Evolutionary conservation across 2,329 filamentous ascomycete species (phyloP).

Genomic region (Penicillium sumatraense): DNA sequence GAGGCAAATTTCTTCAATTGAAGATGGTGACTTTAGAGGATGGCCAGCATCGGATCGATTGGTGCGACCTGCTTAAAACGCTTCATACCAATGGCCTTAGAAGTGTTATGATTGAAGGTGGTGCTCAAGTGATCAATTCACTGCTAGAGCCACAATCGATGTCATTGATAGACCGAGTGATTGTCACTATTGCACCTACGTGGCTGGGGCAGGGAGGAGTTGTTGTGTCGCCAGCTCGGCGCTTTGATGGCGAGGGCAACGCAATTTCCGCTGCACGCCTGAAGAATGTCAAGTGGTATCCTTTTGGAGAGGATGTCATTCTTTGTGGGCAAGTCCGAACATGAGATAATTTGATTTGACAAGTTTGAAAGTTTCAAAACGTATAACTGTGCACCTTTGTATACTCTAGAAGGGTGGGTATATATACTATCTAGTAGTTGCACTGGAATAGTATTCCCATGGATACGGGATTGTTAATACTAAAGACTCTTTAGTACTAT

Average conservation of each 20-base stretch:
- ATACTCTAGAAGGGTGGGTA: too few species aligned
- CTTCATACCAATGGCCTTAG: constrained; percentile 62
- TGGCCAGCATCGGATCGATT: constrained; percentile 47
- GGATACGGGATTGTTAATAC: too few species aligned
- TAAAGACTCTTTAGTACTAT: too few species aligned
- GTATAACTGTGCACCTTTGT: too few species aligned
- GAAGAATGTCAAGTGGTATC: constrained; percentile 70
- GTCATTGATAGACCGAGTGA: constrained; percentile 70
- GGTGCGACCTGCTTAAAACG: constrained; percentile 63
- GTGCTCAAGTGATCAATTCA: constrained; percentile 78
- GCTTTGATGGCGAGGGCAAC: constrained; percentile 53
- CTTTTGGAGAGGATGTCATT: constrained; percentile 79
- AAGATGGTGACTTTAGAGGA: constrained; percentile 17
- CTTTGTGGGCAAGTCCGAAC: constrained; percentile 67
- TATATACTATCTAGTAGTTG: too few species aligned
- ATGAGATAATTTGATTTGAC: neutral
- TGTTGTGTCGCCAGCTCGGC: constrained; percentile 70
- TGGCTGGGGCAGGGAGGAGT: constrained; percentile 85
- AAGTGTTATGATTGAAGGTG: constrained; percentile 92
- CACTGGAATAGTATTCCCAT: too few species aligned
- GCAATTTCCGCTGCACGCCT: constrained; percentile 64
- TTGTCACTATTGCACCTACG: constrained; percentile 85
- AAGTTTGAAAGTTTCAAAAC: too few species aligned
- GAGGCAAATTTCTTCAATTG: constrained; percentile 37
- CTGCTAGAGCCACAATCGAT: constrained; percentile 65